A percentile compares a stretch with the other conserved stretches of the same genome.
phyloP scores from a whole-genome alignment of 352 stramenopile genomes.

The Globisporangium polare region DNA sequence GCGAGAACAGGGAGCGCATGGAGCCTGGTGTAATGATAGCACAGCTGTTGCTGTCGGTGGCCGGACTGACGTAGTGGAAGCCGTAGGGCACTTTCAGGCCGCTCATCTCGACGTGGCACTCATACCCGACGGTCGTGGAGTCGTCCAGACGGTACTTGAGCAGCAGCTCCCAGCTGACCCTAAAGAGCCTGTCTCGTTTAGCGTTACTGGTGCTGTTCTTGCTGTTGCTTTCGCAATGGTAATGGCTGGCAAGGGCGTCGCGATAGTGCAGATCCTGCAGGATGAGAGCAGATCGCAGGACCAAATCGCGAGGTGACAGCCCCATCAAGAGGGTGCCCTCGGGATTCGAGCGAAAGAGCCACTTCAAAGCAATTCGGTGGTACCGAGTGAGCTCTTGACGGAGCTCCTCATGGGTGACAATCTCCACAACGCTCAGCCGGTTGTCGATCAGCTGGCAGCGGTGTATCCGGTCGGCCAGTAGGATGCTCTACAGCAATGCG shows the following conservation, averaged over 20 bases:
- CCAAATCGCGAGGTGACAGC: slow-evolving; percentile 18
- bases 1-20: slow-evolving; percentile 44
- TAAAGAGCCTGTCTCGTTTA: background rate
- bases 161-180: slow-evolving; percentile 42
- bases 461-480: slow-evolving; percentile 48
- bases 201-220: background rate
- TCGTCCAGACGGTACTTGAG: slow-evolving; percentile 66
- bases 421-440: background rate
- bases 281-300: slow-evolving; percentile 26
- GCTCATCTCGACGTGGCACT: slow-evolving; percentile 58
- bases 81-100: slow-evolving; percentile 52
- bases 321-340: too few species aligned
- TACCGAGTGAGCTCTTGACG: slow-evolving; percentile 3
- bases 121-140: slow-evolving; percentile 46
- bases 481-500: slow-evolving; percentile 20
- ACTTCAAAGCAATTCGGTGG: background rate
- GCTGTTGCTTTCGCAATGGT: background rate
- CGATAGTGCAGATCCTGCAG: slow-evolving; percentile 58
- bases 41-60: slow-evolving; percentile 6
- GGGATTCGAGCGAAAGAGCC: background rate
- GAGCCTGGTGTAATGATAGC: slow-evolving; percentile 39
- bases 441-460: slow-evolving; percentile 38
- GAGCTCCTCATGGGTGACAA: background rate
- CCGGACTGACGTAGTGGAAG: slow-evolving; percentile 52
- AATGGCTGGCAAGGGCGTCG: slow-evolving; percentile 36